phyloP scores from a whole-genome alignment of 192 early-diverging fungal genomes.

The Coemansia brasiliensis region DNA sequence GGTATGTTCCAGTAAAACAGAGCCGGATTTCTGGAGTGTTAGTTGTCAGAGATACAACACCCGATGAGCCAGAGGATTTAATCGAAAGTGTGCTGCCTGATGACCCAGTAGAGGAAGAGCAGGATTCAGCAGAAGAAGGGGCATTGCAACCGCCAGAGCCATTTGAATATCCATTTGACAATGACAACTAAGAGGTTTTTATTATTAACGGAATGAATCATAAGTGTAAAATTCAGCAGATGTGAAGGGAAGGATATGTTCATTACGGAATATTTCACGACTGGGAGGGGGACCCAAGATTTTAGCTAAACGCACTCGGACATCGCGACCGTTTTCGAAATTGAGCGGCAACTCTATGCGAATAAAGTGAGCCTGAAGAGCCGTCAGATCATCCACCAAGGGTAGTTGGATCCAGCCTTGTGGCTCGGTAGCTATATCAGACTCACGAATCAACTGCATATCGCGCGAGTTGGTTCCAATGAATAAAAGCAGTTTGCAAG shows the following conservation, averaged over 20 bases:
- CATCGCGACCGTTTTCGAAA: constrained; percentile 48
- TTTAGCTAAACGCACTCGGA: constrained; percentile 31
- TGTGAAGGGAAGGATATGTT: constrained; percentile 36
- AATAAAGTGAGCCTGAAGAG: constrained; percentile 35
- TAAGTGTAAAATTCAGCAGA: constrained; percentile 41
- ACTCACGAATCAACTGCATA: constrained; percentile 24
- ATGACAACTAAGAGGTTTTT: constrained; percentile 25
- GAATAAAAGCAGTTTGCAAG: constrained; percentile 23
- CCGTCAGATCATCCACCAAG: constrained; percentile 13
- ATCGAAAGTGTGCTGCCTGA: constrained; percentile 60
- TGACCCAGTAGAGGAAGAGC: constrained; percentile 18
- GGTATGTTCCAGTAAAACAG: constrained; percentile 90
- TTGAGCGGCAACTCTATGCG: constrained; percentile 41
- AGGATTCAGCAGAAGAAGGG: constrained; percentile 15
- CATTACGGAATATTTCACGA: constrained; percentile 25
- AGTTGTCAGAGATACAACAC: constrained; percentile 76
- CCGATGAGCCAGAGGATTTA: constrained; percentile 79
- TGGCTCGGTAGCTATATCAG: constrained; percentile 21
- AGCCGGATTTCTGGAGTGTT: constrained; percentile 75
- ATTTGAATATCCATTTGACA: constrained; percentile 78
- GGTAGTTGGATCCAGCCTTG: constrained; percentile 34
- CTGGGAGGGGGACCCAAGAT: constrained; percentile 29
- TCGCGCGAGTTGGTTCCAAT: constrained; percentile 33
- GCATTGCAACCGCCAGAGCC: constrained; percentile 71
- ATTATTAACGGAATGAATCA: constrained; percentile 34